Conservation (phyloP, 441 rosid genomes). For the Erodium moschatum region DNA sequence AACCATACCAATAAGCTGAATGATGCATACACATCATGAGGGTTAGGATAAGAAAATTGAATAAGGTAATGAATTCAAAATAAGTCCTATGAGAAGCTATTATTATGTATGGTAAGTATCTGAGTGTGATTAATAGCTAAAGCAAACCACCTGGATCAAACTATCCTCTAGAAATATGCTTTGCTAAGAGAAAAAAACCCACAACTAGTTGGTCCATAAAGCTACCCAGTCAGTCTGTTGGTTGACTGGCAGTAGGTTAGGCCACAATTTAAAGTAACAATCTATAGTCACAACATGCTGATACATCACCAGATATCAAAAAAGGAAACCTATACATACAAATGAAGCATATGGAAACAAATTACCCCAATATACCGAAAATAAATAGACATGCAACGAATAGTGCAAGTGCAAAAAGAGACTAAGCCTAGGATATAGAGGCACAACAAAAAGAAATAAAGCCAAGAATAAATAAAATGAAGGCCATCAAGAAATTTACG, state of each 20-base stretch:
- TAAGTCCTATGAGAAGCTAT: neutral
- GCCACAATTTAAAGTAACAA: neutral
- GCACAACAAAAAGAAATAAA: neutral
- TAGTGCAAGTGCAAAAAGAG: neutral
- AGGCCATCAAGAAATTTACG: conserved; percentile 34
- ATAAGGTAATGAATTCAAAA: neutral
- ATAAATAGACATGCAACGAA: neutral
- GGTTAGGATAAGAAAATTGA: conserved; percentile 2
- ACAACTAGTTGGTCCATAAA: neutral
- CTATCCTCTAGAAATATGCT: neutral
- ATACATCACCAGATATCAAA: conserved; percentile 1
- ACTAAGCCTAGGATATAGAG: neutral
- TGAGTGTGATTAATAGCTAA: neutral
- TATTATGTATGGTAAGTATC: neutral
- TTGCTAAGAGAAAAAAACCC: neutral
- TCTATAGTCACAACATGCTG: neutral
- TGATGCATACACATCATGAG: neutral
- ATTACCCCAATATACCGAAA: neutral
- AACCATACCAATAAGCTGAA: neutral
- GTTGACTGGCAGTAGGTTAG: neutral
- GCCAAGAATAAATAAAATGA: neutral
- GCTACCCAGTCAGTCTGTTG: neutral
- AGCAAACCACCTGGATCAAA: neutral
- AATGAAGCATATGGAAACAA: neutral
- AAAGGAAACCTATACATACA: neutral